phyloP scores from a whole-genome alignment of 1,284 basidiomycete species.

The Moesziomyces globuligerus region DNA sequence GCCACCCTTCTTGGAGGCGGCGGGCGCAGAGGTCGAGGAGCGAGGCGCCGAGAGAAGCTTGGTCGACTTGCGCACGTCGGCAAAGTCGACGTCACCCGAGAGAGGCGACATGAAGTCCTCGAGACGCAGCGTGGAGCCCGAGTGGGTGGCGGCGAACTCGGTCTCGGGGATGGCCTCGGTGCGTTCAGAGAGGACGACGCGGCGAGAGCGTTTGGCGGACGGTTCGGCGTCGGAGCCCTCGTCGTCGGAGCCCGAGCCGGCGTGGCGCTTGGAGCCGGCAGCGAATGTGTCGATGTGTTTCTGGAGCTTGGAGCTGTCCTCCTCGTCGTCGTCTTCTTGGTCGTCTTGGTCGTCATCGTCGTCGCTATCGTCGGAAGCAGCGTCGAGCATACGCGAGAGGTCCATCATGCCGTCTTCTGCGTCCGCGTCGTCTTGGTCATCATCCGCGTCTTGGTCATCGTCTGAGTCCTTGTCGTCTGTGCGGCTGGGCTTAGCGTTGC shows the following conservation, averaged over 20 bases:
- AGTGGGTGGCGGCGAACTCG: slow-evolving; percentile 64
- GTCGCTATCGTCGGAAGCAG: slow-evolving; percentile 34
- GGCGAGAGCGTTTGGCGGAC: slow-evolving; percentile 71
- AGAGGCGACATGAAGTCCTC: slow-evolving; percentile 81
- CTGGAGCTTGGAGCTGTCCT: slow-evolving; percentile 37
- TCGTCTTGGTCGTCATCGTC: slow-evolving; percentile 23
- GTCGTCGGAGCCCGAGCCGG: slow-evolving; percentile 12
- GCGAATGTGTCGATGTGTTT: slow-evolving; percentile 43
- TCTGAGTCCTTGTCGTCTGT: slow-evolving; percentile 4
- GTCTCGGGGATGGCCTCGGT: slow-evolving; percentile 80
- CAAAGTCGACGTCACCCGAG: slow-evolving; percentile 57
- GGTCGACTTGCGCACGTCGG: slow-evolving; percentile 49
- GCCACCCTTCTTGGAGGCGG: slow-evolving; percentile 70
- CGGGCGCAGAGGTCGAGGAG: slow-evolving; percentile 70
- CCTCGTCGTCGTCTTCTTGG: slow-evolving; percentile 37
- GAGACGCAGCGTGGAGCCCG: slow-evolving; percentile 66
- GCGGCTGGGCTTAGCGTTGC: slow-evolving; percentile 12
- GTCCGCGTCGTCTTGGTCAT: slow-evolving; percentile 42
- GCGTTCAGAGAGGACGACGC: slow-evolving; percentile 74
- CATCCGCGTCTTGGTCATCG: slow-evolving; percentile 24
- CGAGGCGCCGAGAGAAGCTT: slow-evolving; percentile 35
- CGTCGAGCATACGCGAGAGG: slow-evolving; percentile 61
- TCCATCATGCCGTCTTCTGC: slow-evolving; percentile 59
- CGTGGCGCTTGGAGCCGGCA: slow-evolving; percentile 26
- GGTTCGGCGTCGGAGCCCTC: slow-evolving; percentile 26